A percentile compares a stretch with the other conserved stretches of the same genome.
phyloP scores from a whole-genome alignment of 2,329 filamentous ascomycete genomes.

The Cercospora zeae-maydis region DNA sequence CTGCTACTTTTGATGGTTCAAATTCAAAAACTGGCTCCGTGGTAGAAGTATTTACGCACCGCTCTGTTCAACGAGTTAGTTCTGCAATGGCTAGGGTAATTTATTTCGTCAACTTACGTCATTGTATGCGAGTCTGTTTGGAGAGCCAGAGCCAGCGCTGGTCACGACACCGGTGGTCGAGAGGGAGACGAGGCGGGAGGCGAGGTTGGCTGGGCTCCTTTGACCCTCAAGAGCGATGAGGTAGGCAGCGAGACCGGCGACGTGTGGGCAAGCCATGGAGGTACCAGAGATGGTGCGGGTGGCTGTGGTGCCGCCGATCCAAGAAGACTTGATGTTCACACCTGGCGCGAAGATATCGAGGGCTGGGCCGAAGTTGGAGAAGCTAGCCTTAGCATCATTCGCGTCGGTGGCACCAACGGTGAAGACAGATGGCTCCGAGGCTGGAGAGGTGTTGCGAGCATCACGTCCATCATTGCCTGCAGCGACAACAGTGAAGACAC shows the following conservation, averaged over 20 bases:
- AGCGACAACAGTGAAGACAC: constrained; percentile 41
- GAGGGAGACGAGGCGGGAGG: constrained; percentile 16
- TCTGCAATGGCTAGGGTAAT: neutral
- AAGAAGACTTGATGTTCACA: constrained; percentile 49
- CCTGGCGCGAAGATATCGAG: constrained; percentile 50
- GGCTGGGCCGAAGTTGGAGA: constrained; percentile 41
- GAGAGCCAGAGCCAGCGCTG: constrained; percentile 12
- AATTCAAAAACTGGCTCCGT: neutral
- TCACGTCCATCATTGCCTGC: constrained; percentile 37
- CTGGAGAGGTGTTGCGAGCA: constrained; percentile 34
- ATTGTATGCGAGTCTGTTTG: constrained; percentile 11
- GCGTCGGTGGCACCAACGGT: constrained; percentile 38
- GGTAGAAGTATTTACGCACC: neutral
- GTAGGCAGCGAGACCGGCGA: constrained; percentile 30
- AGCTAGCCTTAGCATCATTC: constrained; percentile 35
- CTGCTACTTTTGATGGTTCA: neutral
- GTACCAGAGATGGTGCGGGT: constrained; percentile 51
- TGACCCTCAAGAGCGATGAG: constrained; percentile 23
- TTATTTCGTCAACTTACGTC: neutral
- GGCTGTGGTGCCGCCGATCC: constrained; percentile 45
- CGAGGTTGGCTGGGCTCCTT: constrained; percentile 19
- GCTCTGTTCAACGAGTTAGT: neutral
- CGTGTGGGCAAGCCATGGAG: constrained; percentile 40
- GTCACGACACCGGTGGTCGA: constrained; percentile 18
- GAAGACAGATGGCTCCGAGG: constrained; percentile 33